Base-by-base conservation (phyloP, 768 basidiomycete species). In the Termitomyces sp. region DNA sequence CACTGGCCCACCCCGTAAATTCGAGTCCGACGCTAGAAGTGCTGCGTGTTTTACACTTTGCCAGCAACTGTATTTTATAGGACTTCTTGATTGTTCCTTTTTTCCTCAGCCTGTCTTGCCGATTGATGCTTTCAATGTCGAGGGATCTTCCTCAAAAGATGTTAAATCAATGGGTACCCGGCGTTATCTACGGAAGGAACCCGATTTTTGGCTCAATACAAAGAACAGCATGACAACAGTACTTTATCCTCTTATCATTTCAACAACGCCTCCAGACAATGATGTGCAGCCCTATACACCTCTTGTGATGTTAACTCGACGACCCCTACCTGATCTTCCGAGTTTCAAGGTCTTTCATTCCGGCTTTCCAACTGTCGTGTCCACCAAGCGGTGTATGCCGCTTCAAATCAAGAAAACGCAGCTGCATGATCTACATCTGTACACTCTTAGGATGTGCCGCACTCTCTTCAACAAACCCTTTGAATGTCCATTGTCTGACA, bases 391-490 rank as follows among this genome's bases (percentile, higher is more conserved):
- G 55, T 82, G 77, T 16, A 75, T 77, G 1, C 79, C 85, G 13
- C 68, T 93, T 55, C 62, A 71, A 16, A 55, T 89, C 8, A 75
- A 81, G 38, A 65, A 78, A 26, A 74, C 72, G 8, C 81, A 78
- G 49, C 64, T 86, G 38, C 67, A 77, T 12, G 67, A 76, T 10
- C 71, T 93, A 23, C 77, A 84, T 62, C 68, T 70, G 14, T 94
- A 88, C 68, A 91, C 90, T 2, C 57, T 85, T 18, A 79, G 89
- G 57, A 55, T 90, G 18, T 84, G 78, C 64, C 82, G 87, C 54
- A 72, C 82, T 8, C 72, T 89, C 12, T 73, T 80, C 64, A 92
- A 91, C 72, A 93, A 91, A 66, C 79, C 86, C 1, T 77, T 89
- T 36, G 71, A 72, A n/a, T 86, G 86, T 69, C 54, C 76, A 8